These are phyloP conservation scores for Boletus vermiculosoides DNA, from an alignment of 768 basidiomycete genomes.

Conservation along the genomic window DNA sequence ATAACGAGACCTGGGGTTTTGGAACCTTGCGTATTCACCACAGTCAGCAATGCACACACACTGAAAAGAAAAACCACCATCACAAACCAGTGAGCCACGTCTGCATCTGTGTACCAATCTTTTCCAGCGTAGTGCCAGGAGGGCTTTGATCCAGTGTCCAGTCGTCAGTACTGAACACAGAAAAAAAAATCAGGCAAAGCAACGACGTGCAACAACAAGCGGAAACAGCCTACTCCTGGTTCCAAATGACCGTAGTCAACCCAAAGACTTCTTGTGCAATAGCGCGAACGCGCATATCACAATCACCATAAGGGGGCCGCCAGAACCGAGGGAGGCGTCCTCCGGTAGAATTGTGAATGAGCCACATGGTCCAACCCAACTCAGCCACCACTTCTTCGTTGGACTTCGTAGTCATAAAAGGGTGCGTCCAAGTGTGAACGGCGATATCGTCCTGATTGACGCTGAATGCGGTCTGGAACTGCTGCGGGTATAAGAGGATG, in stretches of 20 bases:
- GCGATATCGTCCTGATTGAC: constrained; percentile 39
- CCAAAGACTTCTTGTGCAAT: constrained; percentile 89
- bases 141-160: constrained; percentile 56
- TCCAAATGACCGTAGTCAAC: constrained; percentile 84
- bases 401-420: constrained; percentile 75
- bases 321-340: constrained; percentile 77
- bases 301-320: constrained; percentile 88
- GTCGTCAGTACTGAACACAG: constrained; percentile 61
- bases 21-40: constrained; percentile 40
- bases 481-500: constrained; percentile 55
- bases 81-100: constrained; percentile 54
- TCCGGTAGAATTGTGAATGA: constrained; percentile 78
- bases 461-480: constrained; percentile 54
- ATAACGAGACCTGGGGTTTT: constrained; percentile 79
- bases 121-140: constrained; percentile 43
- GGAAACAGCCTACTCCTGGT: constrained; percentile 63
- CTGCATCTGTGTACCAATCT: constrained; percentile 49
- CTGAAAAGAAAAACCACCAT: background rate
- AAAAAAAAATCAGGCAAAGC: background rate
- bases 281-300: constrained; percentile 78
- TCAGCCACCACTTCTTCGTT: constrained; percentile 67
- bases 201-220: background rate
- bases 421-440: constrained; percentile 63
- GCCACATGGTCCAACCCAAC: constrained; percentile 78
- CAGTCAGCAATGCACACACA: constrained; percentile 1